phyloP scores from a whole-genome alignment of 768 basidiomycete species.

The Pleurotus tuber-regium region DNA sequence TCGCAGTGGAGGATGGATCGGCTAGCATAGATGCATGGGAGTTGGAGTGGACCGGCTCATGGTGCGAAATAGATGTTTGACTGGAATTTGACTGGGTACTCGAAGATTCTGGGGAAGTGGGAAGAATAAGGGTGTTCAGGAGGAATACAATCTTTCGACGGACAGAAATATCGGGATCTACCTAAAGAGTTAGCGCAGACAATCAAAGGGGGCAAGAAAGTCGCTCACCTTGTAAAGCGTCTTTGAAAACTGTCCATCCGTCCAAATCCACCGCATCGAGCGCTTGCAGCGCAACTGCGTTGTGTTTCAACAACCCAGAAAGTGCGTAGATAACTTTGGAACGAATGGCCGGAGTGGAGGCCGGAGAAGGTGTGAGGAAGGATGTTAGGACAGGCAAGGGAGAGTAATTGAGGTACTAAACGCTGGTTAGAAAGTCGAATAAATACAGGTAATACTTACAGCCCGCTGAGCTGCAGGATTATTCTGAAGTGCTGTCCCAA shows the following conservation, averaged over 20 bases:
- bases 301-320: slow-evolving; percentile 79
- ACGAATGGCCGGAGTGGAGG: slow-evolving; percentile 51
- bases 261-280: slow-evolving; percentile 42
- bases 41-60: slow-evolving; percentile 60
- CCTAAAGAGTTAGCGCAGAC: neutral
- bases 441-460: slow-evolving; percentile 37
- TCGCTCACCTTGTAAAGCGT: slow-evolving; percentile 58
- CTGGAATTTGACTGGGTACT: slow-evolving; percentile 17
- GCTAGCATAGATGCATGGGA: slow-evolving; percentile 66
- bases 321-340: slow-evolving; percentile 84
- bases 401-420: slow-evolving; percentile 59
- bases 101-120: slow-evolving; percentile 27
- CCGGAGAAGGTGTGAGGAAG: slow-evolving; percentile 52
- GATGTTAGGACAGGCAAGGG: slow-evolving; percentile 65
- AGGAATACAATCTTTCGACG: slow-evolving; percentile 81
- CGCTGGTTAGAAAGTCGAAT: slow-evolving; percentile 3
- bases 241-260: slow-evolving; percentile 66
- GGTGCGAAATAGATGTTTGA: no score
- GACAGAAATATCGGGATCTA: slow-evolving; percentile 76
- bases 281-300: slow-evolving; percentile 56
- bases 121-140: slow-evolving; percentile 65
- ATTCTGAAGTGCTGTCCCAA: slow-evolving; percentile 88
- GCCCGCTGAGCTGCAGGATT: slow-evolving; percentile 81
- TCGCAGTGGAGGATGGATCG: slow-evolving; percentile 52
- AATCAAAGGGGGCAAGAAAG: neutral